Evolutionary conservation across 2,329 filamentous ascomycete species (phyloP), one percentile per base, ranked within the genome.

Genomic region (Pyricularia sp.): DNA sequence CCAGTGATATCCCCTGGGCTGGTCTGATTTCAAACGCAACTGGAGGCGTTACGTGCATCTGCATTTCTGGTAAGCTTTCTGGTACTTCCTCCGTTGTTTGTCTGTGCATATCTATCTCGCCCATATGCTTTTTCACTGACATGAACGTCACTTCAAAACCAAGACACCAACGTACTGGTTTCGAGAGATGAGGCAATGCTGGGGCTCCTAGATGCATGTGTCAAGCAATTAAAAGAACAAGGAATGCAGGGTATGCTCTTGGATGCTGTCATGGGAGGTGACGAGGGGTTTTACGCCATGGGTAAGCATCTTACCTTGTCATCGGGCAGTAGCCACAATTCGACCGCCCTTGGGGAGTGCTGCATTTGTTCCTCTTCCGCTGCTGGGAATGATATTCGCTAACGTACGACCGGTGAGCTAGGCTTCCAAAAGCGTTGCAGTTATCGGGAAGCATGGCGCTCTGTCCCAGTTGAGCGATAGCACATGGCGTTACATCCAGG

Each of bases 1-100:
- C 81, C 11, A 78, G 79, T 6, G 85, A 88, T 71, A 76, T 88
- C 11, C 86, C 86, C 1, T 89, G 86, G 86, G 81, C 85, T 7
- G 77, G 77, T 61, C 79, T 77, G 2, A 81, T 88, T 69, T 83
- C 81, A 12, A 74, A 77, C 63, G 80, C 84, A 70, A 82, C 86
- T 61, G 86, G 86, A 64, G 86, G 86, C 30, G 82, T 87, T 50
- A 83, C 85, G n/a, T 89, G 86, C 75, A 84, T 88, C 68, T 88
- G 84, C 76, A 83, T 88, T 71, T 78, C 79, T 74, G 83, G 86
- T 86, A 75, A 33, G n/a, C 26, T 63, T 64, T 67, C 63, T 68
- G 33, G 17, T n/a, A 50, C 42, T 50, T 61, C 28, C 28, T 42
- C 20, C 28, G 2, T 65, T 9, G 26, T 36, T 23, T 68, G 1